Base-by-base conservation (phyloP, 371 early-diverging fungal genomes). In the Mucor velutinosus region DNA sequence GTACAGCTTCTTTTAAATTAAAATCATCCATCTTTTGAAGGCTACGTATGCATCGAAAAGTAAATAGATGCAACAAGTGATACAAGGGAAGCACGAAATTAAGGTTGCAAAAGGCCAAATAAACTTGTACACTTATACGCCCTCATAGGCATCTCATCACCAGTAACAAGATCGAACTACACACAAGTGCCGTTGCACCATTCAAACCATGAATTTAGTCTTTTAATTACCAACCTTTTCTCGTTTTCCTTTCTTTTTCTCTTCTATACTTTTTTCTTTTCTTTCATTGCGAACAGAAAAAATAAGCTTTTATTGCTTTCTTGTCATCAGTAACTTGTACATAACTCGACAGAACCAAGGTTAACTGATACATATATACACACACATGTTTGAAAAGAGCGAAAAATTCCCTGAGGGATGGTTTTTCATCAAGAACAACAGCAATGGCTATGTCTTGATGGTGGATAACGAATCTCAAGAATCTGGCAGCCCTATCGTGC, bases 381-480 rank as follows among this genome's bases (percentile, higher is more conserved):
- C n/a, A 21, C 41, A 41, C 56, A 70, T 74, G 70, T 74, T 70
- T 64, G 70, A 70, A 39, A 65, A 69, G 41, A 74, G 74, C 43
- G 70, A 66, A 62, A 70, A 67, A 45, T 86, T 84, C 72, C 84
- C 85, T 51, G 68, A 78, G 64, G 81, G 79, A 62, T 86, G 86
- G 84, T 87, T 89, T 69, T 89, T 82, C 74, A 85, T 89, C 73
- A 89, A 86, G 69, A 85, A 86, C 30, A 68, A 65, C 51, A 78
- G 74, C n/a, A 84, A 84, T 27, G 81, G 79, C 60, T 80, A 81
- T 56, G 85, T 85, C 23, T 72, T 87, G 43, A 80, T 82, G 64
- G 76, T 79, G 33, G 78, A 80, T 21, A 69, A 76, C 30, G 69
- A 64, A 32, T 71, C 75, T 8, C 73, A 76, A 32, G 66, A 64